Percentiles rank a stretch among this genome's conserved stretches.
Evolutionary conservation across 768 basidiomycete genomes (phyloP).

Genomic region (Amanita inopinata): DNA sequence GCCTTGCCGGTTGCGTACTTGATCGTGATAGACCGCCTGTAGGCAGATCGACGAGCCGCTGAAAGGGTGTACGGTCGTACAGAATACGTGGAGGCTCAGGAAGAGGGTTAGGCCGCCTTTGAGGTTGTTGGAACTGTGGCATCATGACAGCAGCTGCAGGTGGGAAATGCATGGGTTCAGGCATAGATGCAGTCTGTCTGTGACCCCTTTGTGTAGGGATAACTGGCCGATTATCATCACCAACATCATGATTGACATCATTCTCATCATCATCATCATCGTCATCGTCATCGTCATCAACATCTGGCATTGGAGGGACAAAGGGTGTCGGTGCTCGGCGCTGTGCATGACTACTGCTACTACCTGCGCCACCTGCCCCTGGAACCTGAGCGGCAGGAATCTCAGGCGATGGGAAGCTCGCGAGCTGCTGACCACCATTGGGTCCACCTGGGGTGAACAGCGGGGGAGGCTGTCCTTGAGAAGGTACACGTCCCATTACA

Average conservation of each 20-base stretch:
- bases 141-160: conserved; percentile 21
- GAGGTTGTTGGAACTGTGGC: conserved; percentile 15
- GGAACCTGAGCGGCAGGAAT: neutral
- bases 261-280: conserved; percentile 10
- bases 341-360: neutral
- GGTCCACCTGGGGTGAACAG: conserved; percentile 11
- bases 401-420: conserved; percentile 8
- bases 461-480: conserved; percentile 11
- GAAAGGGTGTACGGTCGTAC: conserved; percentile 49
- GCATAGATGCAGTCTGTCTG: conserved; percentile 17
- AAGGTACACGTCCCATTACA: conserved; percentile 2
- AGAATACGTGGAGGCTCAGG: conserved; percentile 54
- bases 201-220: conserved; percentile 11
- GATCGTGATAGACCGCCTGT: neutral
- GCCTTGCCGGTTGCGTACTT: conserved; percentile 22
- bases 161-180: conserved; percentile 24
- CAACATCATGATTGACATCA: conserved; percentile 16
- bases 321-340: conserved; percentile 22
- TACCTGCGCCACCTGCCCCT: neutral
- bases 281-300: conserved; percentile 6
- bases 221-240: conserved; percentile 8
- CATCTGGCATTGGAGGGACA: conserved; percentile 11
- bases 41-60: conserved; percentile 42
- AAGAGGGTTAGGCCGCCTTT: conserved; percentile 42
- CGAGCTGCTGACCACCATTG: conserved; percentile 7